Percentiles rank a stretch among this genome's conserved stretches.
Evolutionary conservation across 495 filamentous ascomycete genomes (phyloP).

Genomic region (Lasiosphaeria hispida): DNA sequence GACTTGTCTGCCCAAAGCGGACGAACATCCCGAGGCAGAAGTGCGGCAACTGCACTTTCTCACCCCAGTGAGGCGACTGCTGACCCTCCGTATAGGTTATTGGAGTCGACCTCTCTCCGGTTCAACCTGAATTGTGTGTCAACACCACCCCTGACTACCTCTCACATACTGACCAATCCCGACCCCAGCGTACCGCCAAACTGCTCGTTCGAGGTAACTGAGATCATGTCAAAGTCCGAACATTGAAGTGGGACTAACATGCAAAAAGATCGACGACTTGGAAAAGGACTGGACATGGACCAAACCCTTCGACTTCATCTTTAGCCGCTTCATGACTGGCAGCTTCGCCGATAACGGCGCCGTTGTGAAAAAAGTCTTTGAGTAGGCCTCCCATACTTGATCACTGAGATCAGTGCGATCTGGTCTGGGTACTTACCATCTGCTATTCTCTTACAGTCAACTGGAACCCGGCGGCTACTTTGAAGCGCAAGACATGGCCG

Average conservation of each 20-base stretch:
- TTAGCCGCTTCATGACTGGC: constrained; percentile 40
- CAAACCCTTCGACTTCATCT: constrained; percentile 48
- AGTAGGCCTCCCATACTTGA: constrained; percentile 17
- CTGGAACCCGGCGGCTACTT: constrained; percentile 29
- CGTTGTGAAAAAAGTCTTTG: constrained; percentile 29
- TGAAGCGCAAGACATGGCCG: constrained; percentile 18
- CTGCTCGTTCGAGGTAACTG: constrained; percentile 33
- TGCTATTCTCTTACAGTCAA: too few species aligned
- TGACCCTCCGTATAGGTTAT: constrained; percentile 30
- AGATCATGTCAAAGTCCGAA: neutral
- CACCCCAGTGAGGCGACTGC: too few species aligned
- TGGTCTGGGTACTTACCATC: neutral
- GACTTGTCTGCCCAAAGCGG: too few species aligned
- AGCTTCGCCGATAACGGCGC: constrained; percentile 42
- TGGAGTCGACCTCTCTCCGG: constrained; percentile 43
- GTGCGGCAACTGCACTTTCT: too few species aligned
- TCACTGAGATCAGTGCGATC: neutral
- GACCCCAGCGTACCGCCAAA: constrained; percentile 41
- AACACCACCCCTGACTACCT: neutral
- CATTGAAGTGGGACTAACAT: neutral
- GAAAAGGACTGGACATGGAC: constrained; percentile 47
- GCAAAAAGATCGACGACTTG: constrained; percentile 39
- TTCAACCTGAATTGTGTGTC: constrained; percentile 39
- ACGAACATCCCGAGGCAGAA: too few species aligned
- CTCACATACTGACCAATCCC: neutral